Evolutionary conservation across 2,329 filamentous ascomycete genomes (phyloP).

Genomic region (Cercospora sp.): DNA sequence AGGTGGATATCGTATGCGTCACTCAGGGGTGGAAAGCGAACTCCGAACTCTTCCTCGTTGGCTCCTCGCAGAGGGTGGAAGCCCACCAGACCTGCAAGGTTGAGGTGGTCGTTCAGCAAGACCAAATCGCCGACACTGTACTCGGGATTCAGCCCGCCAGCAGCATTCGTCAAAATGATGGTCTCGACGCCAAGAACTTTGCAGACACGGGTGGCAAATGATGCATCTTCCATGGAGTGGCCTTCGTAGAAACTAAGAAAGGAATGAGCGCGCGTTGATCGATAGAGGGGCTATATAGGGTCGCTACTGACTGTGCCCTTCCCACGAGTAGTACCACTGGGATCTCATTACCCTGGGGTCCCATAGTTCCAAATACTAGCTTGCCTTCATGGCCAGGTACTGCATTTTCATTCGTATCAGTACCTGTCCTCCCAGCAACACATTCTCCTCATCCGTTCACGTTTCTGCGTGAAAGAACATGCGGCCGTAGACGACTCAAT

Average conservation of each 20-base stretch:
- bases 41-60: conserved; percentile 62
- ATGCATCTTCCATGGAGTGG: conserved; percentile 61
- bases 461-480: too few relatives aligned
- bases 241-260: conserved; percentile 64
- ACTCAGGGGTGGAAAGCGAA: conserved; percentile 63
- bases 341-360: conserved; percentile 45
- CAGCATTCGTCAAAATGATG: conserved; percentile 66
- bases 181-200: conserved; percentile 61
- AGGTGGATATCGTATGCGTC: conserved; percentile 66
- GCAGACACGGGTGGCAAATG: conserved; percentile 65
- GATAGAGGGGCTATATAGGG: conserved; percentile 20
- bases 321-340: conserved; percentile 65
- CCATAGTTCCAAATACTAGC: conserved; percentile 63
- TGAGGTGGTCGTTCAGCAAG: conserved; percentile 66
- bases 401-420: conserved; percentile 23
- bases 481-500: background rate
- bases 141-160: conserved; percentile 63
- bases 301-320: conserved; percentile 59
- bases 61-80: conserved; percentile 62
- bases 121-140: conserved; percentile 67
- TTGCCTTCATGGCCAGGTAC: conserved; percentile 64
- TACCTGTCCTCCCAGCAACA: background rate
- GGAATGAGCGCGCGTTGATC: conserved; percentile 18
- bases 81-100: conserved; percentile 62
- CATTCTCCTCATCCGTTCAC: background rate